A percentile compares a stretch with the other conserved stretches of the same genome.
phyloP scores from a whole-genome alignment of 257 asterid species.

The Solanum boliviense region DNA sequence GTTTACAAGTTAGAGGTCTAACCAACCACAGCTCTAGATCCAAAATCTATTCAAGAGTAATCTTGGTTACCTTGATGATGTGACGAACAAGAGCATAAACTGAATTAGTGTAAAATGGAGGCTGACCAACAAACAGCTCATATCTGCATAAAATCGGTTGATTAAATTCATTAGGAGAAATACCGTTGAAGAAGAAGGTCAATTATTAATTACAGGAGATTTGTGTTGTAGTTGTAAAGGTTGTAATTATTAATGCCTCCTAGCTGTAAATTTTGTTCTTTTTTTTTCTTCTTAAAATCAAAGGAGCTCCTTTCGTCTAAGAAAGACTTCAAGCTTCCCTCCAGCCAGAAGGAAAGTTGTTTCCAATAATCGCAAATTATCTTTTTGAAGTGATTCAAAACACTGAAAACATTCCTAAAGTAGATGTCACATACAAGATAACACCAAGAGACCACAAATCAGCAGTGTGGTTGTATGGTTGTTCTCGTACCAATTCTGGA shows the following conservation, averaged over 20 bases:
- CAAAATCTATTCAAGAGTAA: not conserved
- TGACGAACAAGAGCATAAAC: conserved; percentile 96
- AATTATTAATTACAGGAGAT: not conserved
- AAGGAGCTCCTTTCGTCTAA: not conserved
- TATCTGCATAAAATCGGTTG: conserved; percentile 39
- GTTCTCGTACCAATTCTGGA: conserved; percentile 98
- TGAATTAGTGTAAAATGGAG: conserved; percentile 96
- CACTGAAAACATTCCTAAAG: not conserved
- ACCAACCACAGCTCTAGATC: not conserved
- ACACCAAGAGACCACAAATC: conserved; percentile 99
- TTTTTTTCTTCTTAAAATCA: no score
- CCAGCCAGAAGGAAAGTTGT: not conserved
- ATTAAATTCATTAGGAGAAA: conserved; percentile 1
- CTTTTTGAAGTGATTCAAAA: not conserved
- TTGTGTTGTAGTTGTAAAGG: not conserved
- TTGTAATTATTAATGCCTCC: not conserved
- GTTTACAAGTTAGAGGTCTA: conserved; percentile 1
- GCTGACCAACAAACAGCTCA: conserved; percentile 97
- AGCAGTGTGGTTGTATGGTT: conserved; percentile 99
- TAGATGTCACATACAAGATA: conserved; percentile 57
- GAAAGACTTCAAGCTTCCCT: not conserved
- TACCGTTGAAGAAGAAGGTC: not conserved
- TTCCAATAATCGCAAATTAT: not conserved
- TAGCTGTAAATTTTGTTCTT: not conserved
- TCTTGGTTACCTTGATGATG: conserved; percentile 64